Base-by-base conservation (phyloP, 1,139 yeast genomes). In the Magnusiomyces paraingens region DNA sequence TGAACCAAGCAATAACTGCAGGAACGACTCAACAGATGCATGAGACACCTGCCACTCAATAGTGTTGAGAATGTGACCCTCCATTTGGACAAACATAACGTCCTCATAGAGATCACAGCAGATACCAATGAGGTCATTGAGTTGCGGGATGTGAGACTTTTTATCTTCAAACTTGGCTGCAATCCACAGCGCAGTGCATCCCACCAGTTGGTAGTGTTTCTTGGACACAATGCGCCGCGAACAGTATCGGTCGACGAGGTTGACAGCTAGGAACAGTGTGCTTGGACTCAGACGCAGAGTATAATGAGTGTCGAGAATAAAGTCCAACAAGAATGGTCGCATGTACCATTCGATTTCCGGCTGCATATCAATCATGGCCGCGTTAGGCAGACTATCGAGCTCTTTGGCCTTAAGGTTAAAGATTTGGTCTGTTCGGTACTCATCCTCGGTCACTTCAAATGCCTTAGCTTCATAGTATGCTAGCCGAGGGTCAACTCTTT, bases 1-100 rank as follows among this genome's bases (percentile, higher is more conserved):
- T 39, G 60, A 62, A 40, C 59, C 68, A 35, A 61, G 58, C 55
- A 67, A 59, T 51, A 64, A 58, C 47, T 67, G 66, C 53, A 69
- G 63, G 64, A 67, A 64, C 48, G 71, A 63, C 58, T 73, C 76
- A 22, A 68, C 63, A 14, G 77, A 72, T 29, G 86, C 83, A 58
- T 81, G 84, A 49, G 84, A 81, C 52, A 88, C 71, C n/a, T 80
- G 74, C 98, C 98, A 93, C 57, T 87, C 87, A 53, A 93, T 73
- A 1, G 98, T 91, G 56, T 83, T 76, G 55, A 93, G 75, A 46
- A 93, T 85, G 70, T 93, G 98, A 73, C 83, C 83, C 72, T 93
- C 98, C 98, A 93, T 93, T 71, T 91, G 97, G 47, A 86, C 80
- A 71, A 93, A 91, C 95, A 91, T 89, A 59, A 85, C 86, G 61